Evolutionary conservation across 2,329 filamentous ascomycete species (phyloP).

Genomic region (Botrytis byssoidea): DNA sequence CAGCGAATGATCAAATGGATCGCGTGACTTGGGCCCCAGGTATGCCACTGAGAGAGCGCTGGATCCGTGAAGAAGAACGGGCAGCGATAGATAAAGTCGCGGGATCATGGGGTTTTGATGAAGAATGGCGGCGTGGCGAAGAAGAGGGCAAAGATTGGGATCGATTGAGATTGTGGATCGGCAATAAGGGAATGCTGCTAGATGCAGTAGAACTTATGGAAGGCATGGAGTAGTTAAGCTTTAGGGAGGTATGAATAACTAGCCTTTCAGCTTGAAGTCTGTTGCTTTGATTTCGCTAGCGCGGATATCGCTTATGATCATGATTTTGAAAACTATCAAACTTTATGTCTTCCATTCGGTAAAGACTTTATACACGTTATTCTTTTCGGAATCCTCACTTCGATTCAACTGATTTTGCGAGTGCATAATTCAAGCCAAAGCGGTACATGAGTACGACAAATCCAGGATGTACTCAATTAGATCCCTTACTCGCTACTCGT

Average conservation of each 20-base stretch:
- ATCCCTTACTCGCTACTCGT: background rate
- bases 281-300: conserved; percentile 4
- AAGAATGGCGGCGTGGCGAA: conserved; percentile 75
- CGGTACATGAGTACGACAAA: background rate
- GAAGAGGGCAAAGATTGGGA: conserved; percentile 93
- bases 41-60: conserved; percentile 75
- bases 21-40: conserved; percentile 88
- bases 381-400: background rate
- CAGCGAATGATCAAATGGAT: conserved; percentile 91
- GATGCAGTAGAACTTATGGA: conserved; percentile 89
- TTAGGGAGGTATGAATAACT: background rate
- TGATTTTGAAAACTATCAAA: background rate
- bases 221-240: conserved; percentile 62
- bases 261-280: conserved; percentile 1
- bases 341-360: background rate
- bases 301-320: background rate
- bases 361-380: background rate
- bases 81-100: conserved; percentile 84
- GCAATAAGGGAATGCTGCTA: conserved; percentile 81
- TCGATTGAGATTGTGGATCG: conserved; percentile 76
- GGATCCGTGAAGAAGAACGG: conserved; percentile 87
- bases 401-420: background rate
- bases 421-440: background rate
- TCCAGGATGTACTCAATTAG: background rate
- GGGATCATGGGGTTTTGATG: conserved; percentile 87